Evolutionary conservation across 208 protist genomes (phyloP).

Genomic region (Blastocrithidia nonstop): DNA sequence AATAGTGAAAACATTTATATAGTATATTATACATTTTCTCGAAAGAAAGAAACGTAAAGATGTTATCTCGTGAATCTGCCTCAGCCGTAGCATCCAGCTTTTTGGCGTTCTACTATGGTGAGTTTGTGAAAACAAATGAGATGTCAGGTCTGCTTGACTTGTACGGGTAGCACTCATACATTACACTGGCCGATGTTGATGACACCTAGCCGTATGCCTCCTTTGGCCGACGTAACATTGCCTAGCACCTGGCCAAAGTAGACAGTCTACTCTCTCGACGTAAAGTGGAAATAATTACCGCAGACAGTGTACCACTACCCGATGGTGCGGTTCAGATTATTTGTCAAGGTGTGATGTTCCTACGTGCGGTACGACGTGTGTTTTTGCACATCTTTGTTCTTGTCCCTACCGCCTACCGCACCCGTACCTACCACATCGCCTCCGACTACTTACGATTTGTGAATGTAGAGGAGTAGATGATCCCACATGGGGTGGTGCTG

Average conservation of each 20-base stretch:
- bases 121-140: conserved; percentile 41
- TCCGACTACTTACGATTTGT: conserved; percentile 72
- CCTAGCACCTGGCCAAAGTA: conserved; percentile 28
- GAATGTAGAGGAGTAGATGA: conserved; percentile 39
- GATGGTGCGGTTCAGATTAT: conserved; percentile 44
- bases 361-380: conserved; percentile 23
- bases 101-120: conserved; percentile 61
- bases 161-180: conserved; percentile 46
- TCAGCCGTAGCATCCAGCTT: conserved; percentile 47
- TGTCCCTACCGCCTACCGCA: conserved; percentile 51
- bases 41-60: neutral
- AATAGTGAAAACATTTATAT: conserved; percentile 2
- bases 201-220: conserved; percentile 23
- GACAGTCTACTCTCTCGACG: conserved; percentile 33
- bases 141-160: conserved; percentile 30
- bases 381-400: conserved; percentile 74
- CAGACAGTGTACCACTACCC: conserved; percentile 51
- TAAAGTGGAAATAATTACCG: conserved; percentile 68
- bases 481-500: conserved; percentile 44
- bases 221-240: conserved; percentile 29
- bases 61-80: conserved; percentile 27
- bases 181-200: conserved; percentile 37
- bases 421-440: conserved; percentile 68
- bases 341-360: conserved; percentile 59
- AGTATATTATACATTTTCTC: neutral